Evolutionary conservation across 2,329 filamentous ascomycete genomes (phyloP), one percentile per base, ranked within the genome.

Genomic region (Stachybotrys chartarum): DNA sequence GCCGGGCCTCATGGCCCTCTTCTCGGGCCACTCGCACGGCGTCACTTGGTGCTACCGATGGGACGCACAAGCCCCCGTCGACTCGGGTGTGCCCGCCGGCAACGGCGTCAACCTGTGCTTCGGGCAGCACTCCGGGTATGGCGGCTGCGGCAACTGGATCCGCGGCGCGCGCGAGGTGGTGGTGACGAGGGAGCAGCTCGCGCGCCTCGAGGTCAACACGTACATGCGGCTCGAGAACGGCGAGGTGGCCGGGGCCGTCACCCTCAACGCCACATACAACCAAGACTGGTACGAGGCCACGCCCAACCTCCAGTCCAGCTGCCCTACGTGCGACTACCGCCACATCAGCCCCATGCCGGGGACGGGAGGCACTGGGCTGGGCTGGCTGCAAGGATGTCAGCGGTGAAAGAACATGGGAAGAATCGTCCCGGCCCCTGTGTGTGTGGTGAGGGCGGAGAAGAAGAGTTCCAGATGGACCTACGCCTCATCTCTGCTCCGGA

Each of bases 121-220:
- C 62, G 83, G 84, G 6, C 81, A 87, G 59, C 85, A 86, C 60
- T 79, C 83, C 0, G 86, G 87, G 0, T 89, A 89, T 55, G 87
- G 86, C 0, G 86, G 87, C 0, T 90, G 90, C 60, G 83, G 85
- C 0, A 74, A 75, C 50, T 87, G 81, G 81, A 78, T 79, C 10
- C 78, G 86, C 0, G 86, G 86, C 1, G 76, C 78, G 5, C 73
- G 84, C 1, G 80, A 86, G 60, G 69, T 87, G 12, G 60, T 75
- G 2, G 60, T 86, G 1, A 69, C 75, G 2, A 71, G 79, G 46
- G 64, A 70, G 1, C 67, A 67, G 24, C 62, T 82, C 16, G 61
- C 62, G 6, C 59, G 69, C 5, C 60, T 70, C 18, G 74, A 75
- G 44, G 68, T 82, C 0, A 75, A 84, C 39, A 86, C 82, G 0